phyloP scores from a whole-genome alignment of 352 stramenopile species.

The Globisporangium middletonii region DNA sequence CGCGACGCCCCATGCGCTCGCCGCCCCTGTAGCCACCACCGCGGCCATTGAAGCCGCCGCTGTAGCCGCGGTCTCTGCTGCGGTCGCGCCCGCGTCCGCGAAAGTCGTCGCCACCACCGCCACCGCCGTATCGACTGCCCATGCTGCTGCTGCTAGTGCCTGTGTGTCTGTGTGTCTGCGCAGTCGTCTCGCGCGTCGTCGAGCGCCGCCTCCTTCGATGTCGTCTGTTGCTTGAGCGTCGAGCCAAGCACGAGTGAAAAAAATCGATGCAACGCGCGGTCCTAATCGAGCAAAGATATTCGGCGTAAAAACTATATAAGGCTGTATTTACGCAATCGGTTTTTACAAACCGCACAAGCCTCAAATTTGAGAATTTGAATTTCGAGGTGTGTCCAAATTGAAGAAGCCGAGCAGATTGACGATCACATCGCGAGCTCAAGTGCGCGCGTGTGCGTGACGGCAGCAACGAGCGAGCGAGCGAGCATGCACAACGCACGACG shows the following conservation, averaged over 20 bases:
- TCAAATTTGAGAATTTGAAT: constrained; percentile 4
- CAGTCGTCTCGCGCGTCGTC: background rate
- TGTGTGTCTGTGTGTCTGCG: background rate
- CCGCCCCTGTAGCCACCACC: constrained; percentile 51
- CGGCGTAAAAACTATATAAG: background rate
- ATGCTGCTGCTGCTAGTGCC: constrained; percentile 13
- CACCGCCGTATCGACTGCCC: constrained; percentile 64
- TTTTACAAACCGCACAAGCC: background rate
- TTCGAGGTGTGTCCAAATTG: background rate
- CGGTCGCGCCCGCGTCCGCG: constrained; percentile 49
- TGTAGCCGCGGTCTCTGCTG: constrained; percentile 61
- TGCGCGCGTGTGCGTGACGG: background rate
- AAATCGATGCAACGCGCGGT: constrained; percentile 1
- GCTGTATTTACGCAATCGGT: background rate
- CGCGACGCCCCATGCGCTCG: constrained; percentile 34
- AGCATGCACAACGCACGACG: constrained; percentile 5
- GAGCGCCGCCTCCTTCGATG: background rate
- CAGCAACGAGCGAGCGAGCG: background rate
- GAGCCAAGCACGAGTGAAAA: background rate
- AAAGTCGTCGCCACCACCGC: constrained; percentile 54
- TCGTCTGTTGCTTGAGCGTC: no score
- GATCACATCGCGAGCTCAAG: background rate
- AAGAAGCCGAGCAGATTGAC: background rate
- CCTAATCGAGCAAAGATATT: background rate
- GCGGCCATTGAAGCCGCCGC: constrained; percentile 49